These are phyloP conservation scores for Plectosphaerella plurivora DNA, from an alignment of 2,329 filamentous ascomycete genomes.

Conservation along the genomic window DNA sequence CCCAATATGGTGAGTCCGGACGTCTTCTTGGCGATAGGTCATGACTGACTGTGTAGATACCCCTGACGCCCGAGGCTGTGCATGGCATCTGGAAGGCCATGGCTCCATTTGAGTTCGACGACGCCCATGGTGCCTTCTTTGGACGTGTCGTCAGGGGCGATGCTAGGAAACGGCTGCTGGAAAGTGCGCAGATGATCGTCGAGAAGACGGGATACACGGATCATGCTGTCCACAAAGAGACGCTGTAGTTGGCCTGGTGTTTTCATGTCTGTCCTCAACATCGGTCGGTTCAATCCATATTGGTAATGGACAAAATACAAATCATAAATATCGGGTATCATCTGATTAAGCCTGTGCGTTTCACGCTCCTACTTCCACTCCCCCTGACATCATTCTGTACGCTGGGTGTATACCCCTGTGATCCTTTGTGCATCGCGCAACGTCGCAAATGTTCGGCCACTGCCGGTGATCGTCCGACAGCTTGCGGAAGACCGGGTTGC, in stretches of 20 bases:
- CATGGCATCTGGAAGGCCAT: conserved; percentile 8
- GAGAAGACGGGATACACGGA: conserved; percentile 7
- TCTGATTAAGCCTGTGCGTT: too few species aligned
- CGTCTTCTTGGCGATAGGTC: neutral
- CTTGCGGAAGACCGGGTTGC: neutral
- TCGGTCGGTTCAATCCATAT: too few species aligned
- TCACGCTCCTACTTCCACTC: too few species aligned
- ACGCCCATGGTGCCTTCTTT: conserved; percentile 5
- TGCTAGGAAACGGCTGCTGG: conserved; percentile 8
- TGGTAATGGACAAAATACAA: too few species aligned
- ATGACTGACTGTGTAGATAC: conserved; percentile 4
- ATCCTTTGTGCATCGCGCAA: neutral
- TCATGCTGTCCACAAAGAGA: conserved; percentile 8
- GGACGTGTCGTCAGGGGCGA: conserved; percentile 9
- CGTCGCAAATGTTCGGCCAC: neutral
- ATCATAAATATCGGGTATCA: too few species aligned
- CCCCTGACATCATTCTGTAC: too few species aligned
- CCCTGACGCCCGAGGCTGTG: conserved; percentile 4
- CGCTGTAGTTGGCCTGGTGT: neutral
- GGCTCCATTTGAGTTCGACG: conserved; percentile 7
- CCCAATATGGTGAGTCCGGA: conserved; percentile 9
- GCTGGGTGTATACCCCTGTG: neutral
- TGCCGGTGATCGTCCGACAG: neutral
- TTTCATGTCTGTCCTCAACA: too few species aligned
- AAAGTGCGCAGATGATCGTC: conserved; percentile 10